Conservation (phyloP, 164 flowering plant genomes). For the Vitis riparia region DNA sequence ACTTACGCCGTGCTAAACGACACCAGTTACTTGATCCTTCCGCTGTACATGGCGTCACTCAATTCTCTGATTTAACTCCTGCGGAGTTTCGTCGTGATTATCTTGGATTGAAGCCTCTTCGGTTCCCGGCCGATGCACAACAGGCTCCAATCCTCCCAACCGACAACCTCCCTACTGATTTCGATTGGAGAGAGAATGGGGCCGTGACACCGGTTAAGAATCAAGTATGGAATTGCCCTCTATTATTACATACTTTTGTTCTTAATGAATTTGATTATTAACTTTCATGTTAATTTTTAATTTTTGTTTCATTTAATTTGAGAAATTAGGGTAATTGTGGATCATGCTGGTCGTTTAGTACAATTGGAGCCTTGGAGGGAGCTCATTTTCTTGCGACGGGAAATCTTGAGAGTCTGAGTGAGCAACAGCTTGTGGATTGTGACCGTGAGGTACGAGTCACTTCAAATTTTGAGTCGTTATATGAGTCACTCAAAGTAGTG, state of each 20-base stretch:
- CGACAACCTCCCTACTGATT: slow-evolving; percentile 65
- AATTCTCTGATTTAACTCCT: slow-evolving; percentile 88
- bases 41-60: slow-evolving; percentile 86
- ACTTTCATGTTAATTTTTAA: not conserved
- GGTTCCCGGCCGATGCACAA: slow-evolving; percentile 57
- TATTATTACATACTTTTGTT: too few relatives aligned
- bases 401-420: slow-evolving; percentile 82
- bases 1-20: slow-evolving; percentile 68
- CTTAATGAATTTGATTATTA: too few relatives aligned
- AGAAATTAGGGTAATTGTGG: slow-evolving; percentile 81
- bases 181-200: slow-evolving; percentile 95
- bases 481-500: too few relatives aligned
- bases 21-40: slow-evolving; percentile 82
- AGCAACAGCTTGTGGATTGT: slow-evolving; percentile 95
- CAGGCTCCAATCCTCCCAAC: slow-evolving; percentile 89
- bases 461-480: not conserved
- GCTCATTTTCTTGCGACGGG: slow-evolving; percentile 80
- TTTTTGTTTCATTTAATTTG: not conserved
- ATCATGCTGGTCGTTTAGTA: slow-evolving; percentile 95
- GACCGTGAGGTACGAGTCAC: slow-evolving; percentile 70
- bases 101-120: slow-evolving; percentile 53
- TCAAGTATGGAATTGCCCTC: slow-evolving; percentile 49
- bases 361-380: slow-evolving; percentile 92
- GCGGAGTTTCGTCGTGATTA: slow-evolving; percentile 56
- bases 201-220: slow-evolving; percentile 85